phyloP scores from a whole-genome alignment of 306 rosid species.

The Fagus crenata region DNA sequence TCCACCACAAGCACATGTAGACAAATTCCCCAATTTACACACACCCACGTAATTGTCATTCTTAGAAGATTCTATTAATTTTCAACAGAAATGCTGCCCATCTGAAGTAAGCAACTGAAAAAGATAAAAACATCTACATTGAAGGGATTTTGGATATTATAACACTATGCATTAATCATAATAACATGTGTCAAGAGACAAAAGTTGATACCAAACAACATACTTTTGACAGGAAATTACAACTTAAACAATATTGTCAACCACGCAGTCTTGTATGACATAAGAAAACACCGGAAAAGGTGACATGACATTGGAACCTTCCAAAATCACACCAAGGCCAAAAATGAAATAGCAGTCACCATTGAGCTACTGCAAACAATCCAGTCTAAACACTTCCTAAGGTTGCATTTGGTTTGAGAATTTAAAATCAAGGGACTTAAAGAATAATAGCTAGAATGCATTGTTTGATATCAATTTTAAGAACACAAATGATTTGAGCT shows the following conservation, averaged over 20 bases:
- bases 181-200: not conserved
- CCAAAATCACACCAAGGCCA: not conserved
- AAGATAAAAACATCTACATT: not conserved
- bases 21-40: no score
- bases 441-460: no score
- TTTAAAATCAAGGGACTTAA: no score
- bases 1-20: no score
- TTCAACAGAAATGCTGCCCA: not conserved
- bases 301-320: not conserved
- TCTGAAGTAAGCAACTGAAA: not conserved
- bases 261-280: not conserved
- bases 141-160: not conserved
- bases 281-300: not conserved
- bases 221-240: not conserved
- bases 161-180: not conserved
- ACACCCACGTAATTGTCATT: not conserved
- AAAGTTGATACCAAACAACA: not conserved
- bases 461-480: no score
- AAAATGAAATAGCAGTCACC: no score
- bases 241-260: not conserved
- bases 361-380: no score
- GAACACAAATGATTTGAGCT: no score
- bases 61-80: not conserved
- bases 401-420: no score
- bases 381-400: no score